Evolutionary conservation across 306 rosid genomes (phyloP).

Genomic region (Fragaria iinumae): DNA sequence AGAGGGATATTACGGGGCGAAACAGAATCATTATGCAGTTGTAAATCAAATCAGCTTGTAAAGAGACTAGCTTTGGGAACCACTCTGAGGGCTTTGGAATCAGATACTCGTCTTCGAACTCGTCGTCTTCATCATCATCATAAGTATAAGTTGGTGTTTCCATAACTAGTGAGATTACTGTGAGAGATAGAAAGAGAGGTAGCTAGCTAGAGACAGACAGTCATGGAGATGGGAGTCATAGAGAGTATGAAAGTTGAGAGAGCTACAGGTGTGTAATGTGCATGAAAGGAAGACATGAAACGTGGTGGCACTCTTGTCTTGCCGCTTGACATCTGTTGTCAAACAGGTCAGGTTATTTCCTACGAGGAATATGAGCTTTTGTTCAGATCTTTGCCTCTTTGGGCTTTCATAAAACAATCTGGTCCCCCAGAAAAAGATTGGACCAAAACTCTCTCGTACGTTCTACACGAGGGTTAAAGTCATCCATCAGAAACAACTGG

Average conservation of each 20-base stretch:
- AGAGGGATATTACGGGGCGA: constrained; percentile 38
- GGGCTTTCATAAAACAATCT: not conserved
- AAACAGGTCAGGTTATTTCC: not conserved
- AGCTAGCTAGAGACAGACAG: not conserved
- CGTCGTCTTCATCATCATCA: constrained; percentile 19
- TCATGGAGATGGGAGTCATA: not conserved
- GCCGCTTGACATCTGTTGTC: constrained; percentile 25
- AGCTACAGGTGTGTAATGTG: constrained; percentile 44
- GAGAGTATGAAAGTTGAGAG: not conserved
- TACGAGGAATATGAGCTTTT: not conserved
- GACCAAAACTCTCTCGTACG: no score
- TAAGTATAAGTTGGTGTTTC: not conserved
- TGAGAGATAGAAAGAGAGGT: not conserved
- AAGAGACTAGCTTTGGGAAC: constrained; percentile 35
- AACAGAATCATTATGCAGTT: constrained; percentile 35
- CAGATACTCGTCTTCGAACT: not conserved
- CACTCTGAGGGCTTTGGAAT: constrained; percentile 42
- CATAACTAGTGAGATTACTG: not conserved
- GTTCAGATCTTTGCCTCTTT: not conserved
- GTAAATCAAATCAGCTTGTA: constrained; percentile 52
- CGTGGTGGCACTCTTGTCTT: constrained; percentile 38
- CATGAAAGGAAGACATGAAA: constrained; percentile 27
- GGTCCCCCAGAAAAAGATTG: no score
- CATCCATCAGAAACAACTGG: no score
- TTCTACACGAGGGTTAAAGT: no score